Percentiles rank a stretch among this genome's conserved stretches.
phyloP scores from a whole-genome alignment of 495 filamentous ascomycete genomes.

The Bryoglossum gracile region DNA sequence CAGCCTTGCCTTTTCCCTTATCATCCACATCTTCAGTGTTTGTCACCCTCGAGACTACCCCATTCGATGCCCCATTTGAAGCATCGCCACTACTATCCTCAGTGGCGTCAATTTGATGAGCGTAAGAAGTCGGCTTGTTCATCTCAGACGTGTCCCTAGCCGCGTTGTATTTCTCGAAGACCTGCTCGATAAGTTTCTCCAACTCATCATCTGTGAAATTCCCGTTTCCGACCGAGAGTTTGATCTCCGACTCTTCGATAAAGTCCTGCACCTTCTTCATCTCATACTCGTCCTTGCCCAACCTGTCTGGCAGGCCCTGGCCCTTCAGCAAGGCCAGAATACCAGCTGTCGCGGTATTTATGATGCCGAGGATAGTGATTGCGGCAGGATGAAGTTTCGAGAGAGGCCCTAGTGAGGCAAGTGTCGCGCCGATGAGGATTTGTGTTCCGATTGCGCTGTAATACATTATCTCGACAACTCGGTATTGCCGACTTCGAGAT shows the following conservation, averaged over 20 bases:
- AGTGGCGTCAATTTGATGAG: slow-evolving; percentile 9
- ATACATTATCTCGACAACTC: slow-evolving; percentile 10
- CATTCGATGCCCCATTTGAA: neutral
- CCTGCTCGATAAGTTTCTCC: slow-evolving; percentile 10
- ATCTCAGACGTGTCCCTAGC: slow-evolving; percentile 23
- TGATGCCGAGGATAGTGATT: slow-evolving; percentile 28
- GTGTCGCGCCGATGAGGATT: slow-evolving; percentile 28
- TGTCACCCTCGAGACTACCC: neutral
- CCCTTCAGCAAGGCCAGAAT: slow-evolving; percentile 29
- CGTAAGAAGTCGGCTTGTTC: slow-evolving; percentile 18
- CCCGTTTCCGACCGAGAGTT: slow-evolving; percentile 7
- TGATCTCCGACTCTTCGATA: slow-evolving; percentile 26
- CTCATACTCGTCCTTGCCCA: slow-evolving; percentile 27
- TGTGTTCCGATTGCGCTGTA: slow-evolving; percentile 20
- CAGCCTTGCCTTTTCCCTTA: slow-evolving; percentile 8
- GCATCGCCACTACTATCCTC: neutral
- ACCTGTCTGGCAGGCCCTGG: slow-evolving; percentile 28
- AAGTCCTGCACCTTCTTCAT: slow-evolving; percentile 27
- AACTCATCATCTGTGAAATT: slow-evolving; percentile 9
- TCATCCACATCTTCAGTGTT: neutral
- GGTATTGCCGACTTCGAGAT: slow-evolving; percentile 6
- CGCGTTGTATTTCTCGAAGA: slow-evolving; percentile 18
- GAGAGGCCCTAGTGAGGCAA: slow-evolving; percentile 26
- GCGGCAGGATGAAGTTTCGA: slow-evolving; percentile 12
- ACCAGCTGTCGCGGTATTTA: slow-evolving; percentile 29